Conservation (phyloP, 2,329 filamentous ascomycete genomes). For the Pseudogymnoascus sp. region DNA sequence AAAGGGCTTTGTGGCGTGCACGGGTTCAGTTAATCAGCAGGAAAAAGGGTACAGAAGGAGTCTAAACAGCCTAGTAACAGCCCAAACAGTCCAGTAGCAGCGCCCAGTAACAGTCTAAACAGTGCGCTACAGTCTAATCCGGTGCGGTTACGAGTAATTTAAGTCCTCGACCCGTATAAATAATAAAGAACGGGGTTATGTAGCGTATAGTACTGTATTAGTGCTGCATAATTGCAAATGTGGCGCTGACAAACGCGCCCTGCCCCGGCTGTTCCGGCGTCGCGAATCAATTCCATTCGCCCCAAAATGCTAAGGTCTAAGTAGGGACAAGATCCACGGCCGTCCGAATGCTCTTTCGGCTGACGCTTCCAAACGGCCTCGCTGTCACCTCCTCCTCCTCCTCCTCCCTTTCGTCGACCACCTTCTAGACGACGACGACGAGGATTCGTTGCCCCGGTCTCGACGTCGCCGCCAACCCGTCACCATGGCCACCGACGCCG, state of each 20-base stretch:
- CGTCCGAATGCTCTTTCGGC: background rate
- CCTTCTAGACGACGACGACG: background rate
- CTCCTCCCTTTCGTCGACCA: background rate
- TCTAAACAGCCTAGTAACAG: background rate
- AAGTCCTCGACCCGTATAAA: background rate
- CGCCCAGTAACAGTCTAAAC: background rate
- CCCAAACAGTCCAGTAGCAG: background rate
- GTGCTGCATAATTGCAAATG: background rate
- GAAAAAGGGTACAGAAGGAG: background rate
- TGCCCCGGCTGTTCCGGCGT: slow-evolving; percentile 4
- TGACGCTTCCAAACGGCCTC: background rate
- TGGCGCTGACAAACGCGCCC: slow-evolving; percentile 8
- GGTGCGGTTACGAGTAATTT: background rate
- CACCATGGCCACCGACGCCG: slow-evolving; percentile 17
- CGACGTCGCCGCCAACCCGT: slow-evolving; percentile 28
- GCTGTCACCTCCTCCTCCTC: background rate
- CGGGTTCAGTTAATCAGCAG: background rate
- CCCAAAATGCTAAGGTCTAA: background rate
- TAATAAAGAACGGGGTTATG: background rate
- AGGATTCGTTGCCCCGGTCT: slow-evolving; percentile 14
- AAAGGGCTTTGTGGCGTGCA: background rate
- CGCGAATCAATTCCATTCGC: background rate
- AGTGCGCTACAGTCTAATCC: background rate
- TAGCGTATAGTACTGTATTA: background rate
- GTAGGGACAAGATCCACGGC: background rate